Evolutionary conservation across 176 grass and related monocot species (phyloP).

Genomic region (Carex cristatella): DNA sequence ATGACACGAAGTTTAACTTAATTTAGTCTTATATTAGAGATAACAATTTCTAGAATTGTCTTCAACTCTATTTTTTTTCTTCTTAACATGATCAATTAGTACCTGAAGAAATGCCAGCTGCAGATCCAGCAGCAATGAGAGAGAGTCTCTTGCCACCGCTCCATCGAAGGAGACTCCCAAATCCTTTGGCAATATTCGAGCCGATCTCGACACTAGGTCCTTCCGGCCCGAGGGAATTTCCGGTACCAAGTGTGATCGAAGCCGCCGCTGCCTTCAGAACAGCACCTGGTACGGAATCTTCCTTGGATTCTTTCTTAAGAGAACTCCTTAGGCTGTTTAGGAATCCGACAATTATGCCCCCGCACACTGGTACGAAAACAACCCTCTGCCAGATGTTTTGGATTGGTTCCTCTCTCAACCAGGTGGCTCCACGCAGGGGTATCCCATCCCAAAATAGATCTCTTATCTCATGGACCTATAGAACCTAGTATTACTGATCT

Average conservation of each 20-base stretch:
- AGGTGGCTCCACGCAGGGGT: constrained; percentile 58
- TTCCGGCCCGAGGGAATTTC: constrained; percentile 89
- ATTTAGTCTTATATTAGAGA: not conserved
- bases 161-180: constrained; percentile 65
- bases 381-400: constrained; percentile 72
- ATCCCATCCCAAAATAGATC: constrained; percentile 81
- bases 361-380: constrained; percentile 60
- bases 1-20: not conserved
- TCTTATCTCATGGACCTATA: constrained; percentile 82
- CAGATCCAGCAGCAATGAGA: constrained; percentile 88
- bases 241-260: constrained; percentile 88
- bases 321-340: constrained; percentile 50
- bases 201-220: constrained; percentile 94
- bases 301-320: constrained; percentile 33
- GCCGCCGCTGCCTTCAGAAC: constrained; percentile 69
- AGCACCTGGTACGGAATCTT: constrained; percentile 9
- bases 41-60: not conserved
- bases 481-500: not conserved
- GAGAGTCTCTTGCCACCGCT: constrained; percentile 55
- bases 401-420: constrained; percentile 69
- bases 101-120: constrained; percentile 90
- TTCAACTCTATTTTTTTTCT: not conserved
- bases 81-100: not conserved
- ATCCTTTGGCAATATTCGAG: constrained; percentile 83
- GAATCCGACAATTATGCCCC: constrained; percentile 68